Base-by-base conservation (phyloP, 495 filamentous ascomycete genomes). In the Tetracladium setigerum region DNA sequence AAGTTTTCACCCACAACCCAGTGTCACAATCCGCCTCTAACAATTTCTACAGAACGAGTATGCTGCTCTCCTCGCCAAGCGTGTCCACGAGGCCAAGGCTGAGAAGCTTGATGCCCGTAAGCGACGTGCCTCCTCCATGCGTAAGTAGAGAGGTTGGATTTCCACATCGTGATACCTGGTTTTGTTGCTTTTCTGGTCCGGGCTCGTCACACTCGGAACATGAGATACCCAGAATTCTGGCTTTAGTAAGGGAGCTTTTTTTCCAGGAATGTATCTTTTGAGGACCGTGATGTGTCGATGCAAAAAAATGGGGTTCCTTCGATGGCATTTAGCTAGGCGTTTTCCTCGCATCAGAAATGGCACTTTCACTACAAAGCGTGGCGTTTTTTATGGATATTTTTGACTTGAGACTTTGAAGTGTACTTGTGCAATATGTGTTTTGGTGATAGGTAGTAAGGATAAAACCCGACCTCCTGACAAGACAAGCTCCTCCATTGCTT, bases 121-220 rank as follows among this genome's bases (percentile, higher is more conserved):
- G 83, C 82, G 92, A 59, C 78, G 92, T 61, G 91, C 90, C 53
- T 92, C 86, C 64, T 97, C 92, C 50, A 91, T 96, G 89, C 57
- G 47, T 50, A 60, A 60, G 57, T 60, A 53, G 38, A 50, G 33
- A 41, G n/a, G 19, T 41, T 15, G 7, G 30, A 17, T 37, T 32
- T 46, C 22, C 18, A 30, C 41, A 44, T 44, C 22, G 38, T 38
- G 31, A 22, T 18, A 35, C 32, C 12, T 27, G 44, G 42, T 15
- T 18, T 45, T 49, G 17, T 41, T 38, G 22, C 22, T 27, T 27
- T 27, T 27, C 22, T 27, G 22, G 22, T 27, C 22, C 22, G 22
- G 22, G 22, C 22, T 27, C 3, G 22, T 27, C 22, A 27, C 22
- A 27, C 22, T 27, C 22, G 22, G 22, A 27, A 27, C 22, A 27